Evolutionary conservation across 2,329 filamentous ascomycete species (phyloP), one percentile per base, ranked within the genome.

Genomic region (Monosporascus cannonballus): DNA sequence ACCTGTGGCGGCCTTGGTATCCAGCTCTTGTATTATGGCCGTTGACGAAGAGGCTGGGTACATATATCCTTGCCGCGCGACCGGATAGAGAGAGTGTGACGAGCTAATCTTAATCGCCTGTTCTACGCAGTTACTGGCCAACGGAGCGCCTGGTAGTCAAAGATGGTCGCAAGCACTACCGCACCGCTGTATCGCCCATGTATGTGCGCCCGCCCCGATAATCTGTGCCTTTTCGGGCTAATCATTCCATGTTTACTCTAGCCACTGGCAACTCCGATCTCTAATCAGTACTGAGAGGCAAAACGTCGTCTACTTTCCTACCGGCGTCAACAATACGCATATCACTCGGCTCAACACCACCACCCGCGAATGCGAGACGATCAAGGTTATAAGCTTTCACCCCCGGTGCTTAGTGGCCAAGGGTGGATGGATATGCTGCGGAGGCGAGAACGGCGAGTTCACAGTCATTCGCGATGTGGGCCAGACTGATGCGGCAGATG

Each of bases 331-430:
- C 56, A 82, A 86, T 59, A 73, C 76, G 48, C 74, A 80, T 54
- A 72, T 90, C 49, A 86, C 87, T 63, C 79, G 81, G 37, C 80
- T 93, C 52, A 81, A 92, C 63, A 84, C 86, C 54, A 80, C 72
- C 54, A 85, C 81, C 60, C 83, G 77, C 68, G 87, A 85, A 76
- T 85, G 83, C 73, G 89, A 87, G 72, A 86, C 81, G 56, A 83
- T 89, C 68, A 89, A 83, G 50, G 76, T 84, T 30, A 76, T 92
- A 59, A 84, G 78, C 59, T 94, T 85, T 70, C 81, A 70, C 62
- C 88, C 92, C n/a, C 83, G 89, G 72, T 97, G 93, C 69, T 81
- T 96, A 6, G 87, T 90, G n/a, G 88, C 90, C 7, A 86, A 85
- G 50, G 82, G 89, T 63, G 91, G 91, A 50, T 97, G 90, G 87